These are phyloP conservation scores for Curvularia sp. DNA, from an alignment of 2,329 filamentous ascomycete genomes.

Conservation along the genomic window DNA sequence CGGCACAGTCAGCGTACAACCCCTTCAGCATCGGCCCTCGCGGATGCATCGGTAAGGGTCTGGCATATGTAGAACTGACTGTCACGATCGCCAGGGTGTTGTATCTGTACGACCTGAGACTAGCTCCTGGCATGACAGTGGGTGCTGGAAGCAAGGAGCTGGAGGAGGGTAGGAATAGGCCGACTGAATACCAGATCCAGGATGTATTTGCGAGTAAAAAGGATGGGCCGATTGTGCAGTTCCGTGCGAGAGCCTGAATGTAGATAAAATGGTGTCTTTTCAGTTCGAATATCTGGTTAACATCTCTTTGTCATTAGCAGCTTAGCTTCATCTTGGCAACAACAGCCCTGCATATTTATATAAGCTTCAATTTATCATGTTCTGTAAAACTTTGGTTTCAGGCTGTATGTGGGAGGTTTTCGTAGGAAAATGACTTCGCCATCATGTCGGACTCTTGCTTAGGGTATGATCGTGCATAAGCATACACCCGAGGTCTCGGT, in stretches of 20 bases:
- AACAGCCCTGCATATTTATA: not conserved
- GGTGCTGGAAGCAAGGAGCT: conserved; percentile 43
- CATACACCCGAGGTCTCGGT: too few relatives aligned
- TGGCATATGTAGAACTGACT: conserved; percentile 72
- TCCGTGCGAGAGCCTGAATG: conserved; percentile 32
- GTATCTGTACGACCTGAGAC: conserved; percentile 65
- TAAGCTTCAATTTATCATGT: not conserved
- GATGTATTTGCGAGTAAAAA: conserved; percentile 79
- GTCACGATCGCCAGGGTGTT: conserved; percentile 67
- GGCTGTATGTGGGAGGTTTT: too few relatives aligned
- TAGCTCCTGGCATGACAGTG: conserved; percentile 43
- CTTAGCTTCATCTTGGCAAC: not conserved
- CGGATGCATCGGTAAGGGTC: conserved; percentile 74
- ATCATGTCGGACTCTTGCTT: too few relatives aligned
- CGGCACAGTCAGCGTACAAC: conserved; percentile 73
- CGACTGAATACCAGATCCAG: conserved; percentile 69
- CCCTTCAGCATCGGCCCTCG: conserved; percentile 74
- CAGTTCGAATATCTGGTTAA: not conserved
- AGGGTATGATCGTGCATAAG: too few relatives aligned
- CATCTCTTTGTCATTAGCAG: not conserved
- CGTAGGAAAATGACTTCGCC: too few relatives aligned
- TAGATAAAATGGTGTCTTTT: not conserved
- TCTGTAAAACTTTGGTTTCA: not conserved
- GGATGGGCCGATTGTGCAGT: conserved; percentile 72
- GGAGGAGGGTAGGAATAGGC: conserved; percentile 42